Conservation (phyloP, 371 early-diverging fungal species). For the Dichotomocladium elegans region DNA sequence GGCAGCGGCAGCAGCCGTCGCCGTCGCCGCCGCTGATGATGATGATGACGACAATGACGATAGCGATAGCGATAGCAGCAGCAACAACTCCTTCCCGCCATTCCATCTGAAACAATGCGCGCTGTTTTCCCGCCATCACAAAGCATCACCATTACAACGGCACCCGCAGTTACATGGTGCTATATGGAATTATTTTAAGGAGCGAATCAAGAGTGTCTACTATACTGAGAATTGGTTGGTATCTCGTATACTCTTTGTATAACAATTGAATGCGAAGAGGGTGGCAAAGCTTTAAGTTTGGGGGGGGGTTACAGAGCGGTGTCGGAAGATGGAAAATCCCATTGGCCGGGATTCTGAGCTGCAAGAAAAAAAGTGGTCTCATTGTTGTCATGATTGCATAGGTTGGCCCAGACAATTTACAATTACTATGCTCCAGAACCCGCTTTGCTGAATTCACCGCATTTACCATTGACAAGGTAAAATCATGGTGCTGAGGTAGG, state of each 20-base stretch:
- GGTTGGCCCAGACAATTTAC: slow-evolving; percentile 14
- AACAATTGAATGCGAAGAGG: too few species aligned
- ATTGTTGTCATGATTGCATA: background rate
- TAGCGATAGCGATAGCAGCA: too few species aligned
- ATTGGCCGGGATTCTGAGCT: too few species aligned
- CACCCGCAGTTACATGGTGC: slow-evolving; percentile 9
- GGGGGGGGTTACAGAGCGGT: background rate
- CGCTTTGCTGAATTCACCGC: slow-evolving; percentile 1
- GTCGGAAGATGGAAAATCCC: background rate
- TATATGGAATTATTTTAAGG: slow-evolving; percentile 31
- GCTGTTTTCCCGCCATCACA: too few species aligned
- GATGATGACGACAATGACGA: too few species aligned
- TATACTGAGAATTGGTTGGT: slow-evolving; percentile 24
- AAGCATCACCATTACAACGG: background rate
- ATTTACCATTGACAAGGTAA: slow-evolving; percentile 13
- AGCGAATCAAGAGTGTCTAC: slow-evolving; percentile 33
- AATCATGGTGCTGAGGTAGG: background rate
- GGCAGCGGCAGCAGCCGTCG: too few species aligned
- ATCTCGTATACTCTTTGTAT: too few species aligned
- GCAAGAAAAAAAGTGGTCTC: too few species aligned
- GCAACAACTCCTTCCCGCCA: too few species aligned
- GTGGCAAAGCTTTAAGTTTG: background rate
- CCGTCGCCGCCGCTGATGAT: too few species aligned
- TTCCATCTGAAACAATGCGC: too few species aligned
- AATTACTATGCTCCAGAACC: slow-evolving; percentile 16